Evolutionary conservation across 73 alveolate genomes (phyloP), one percentile per base, ranked within the genome.

Genomic region (Paramecium tetraurelia): DNA sequence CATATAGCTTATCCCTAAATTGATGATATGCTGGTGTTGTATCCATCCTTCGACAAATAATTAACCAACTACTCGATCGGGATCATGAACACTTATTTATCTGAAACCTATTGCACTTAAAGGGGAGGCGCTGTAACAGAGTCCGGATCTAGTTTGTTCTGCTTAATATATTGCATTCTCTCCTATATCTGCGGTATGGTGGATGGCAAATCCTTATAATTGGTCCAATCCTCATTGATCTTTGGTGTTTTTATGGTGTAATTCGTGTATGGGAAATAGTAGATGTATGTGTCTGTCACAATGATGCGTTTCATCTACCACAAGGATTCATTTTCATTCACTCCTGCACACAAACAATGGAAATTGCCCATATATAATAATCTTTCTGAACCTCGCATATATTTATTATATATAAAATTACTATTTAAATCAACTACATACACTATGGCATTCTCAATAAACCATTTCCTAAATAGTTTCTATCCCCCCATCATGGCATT

Each of bases 151-250:
- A 36, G n/a, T 14, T 75, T 40, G 6, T 75, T 14, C 14, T 33
- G n/a, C 38, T 75, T 75, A 16, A 36, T 33, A 40, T 75, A 33
- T 33, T 36, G 68, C 59, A 44, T 75, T 75, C 59, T 75, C 58
- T 40, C 87, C n/a, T 75, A 75, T 36, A 75, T 36, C 16, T 75
- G n/a, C 5, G 87, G 87, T 21, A 75, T 29, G 14, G 87, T 75
- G 3, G 33, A 29, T 31, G 41, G 41, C 16, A 24, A 31, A 33
- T 36, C 68, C 14, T 75, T 33, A 36, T 33, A 40, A 36, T 29
- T 33, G 18, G 38, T 4, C 87, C 87, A 75, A 36, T 75, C 87
- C 24, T 75, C 68, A 75, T 31, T 75, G 4, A 75, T 2, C 12
- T 75, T 33, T 33, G 41, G 48, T 14, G 38, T 44, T 75, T 33